Percentiles rank a stretch among this genome's conserved stretches.
These are phyloP conservation scores for Trypanosoma theileri DNA, from an alignment of 208 protist genomes.

Conservation along the genomic window DNA sequence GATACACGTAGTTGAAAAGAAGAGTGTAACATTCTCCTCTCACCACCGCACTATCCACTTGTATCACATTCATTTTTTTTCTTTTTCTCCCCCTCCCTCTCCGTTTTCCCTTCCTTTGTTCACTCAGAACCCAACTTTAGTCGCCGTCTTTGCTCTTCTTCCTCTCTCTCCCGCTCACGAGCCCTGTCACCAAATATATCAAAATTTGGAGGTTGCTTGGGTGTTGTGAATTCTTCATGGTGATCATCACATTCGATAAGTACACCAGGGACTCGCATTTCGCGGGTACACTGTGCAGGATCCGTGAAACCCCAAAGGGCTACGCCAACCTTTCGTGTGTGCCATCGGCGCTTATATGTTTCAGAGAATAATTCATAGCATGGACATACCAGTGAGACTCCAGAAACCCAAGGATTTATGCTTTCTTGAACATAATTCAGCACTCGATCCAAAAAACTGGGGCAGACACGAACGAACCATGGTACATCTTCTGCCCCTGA, in stretches of 20 bases:
- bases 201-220: conserved; percentile 57
- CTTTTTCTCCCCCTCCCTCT: background rate
- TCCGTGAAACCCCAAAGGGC: conserved; percentile 78
- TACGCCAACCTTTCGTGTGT: conserved; percentile 66
- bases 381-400: conserved; percentile 80
- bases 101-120: background rate
- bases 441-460: conserved; percentile 43
- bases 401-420: conserved; percentile 70
- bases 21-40: no score
- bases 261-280: conserved; percentile 74
- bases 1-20: no score
- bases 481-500: conserved; percentile 29
- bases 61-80: background rate
- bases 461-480: conserved; percentile 48
- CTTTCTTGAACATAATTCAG: conserved; percentile 53
- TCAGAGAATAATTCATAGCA: conserved; percentile 59
- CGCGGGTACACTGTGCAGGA: conserved; percentile 49
- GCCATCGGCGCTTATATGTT: conserved; percentile 61
- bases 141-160: conserved; percentile 37
- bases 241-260: conserved; percentile 71
- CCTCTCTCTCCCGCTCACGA: conserved; percentile 45
- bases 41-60: background rate
- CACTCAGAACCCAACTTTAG: conserved; percentile 22
- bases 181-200: conserved; percentile 78
- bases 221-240: conserved; percentile 65